These are phyloP conservation scores for Infundibulicybe gibba DNA, from an alignment of 768 basidiomycete genomes.

Conservation along the genomic window DNA sequence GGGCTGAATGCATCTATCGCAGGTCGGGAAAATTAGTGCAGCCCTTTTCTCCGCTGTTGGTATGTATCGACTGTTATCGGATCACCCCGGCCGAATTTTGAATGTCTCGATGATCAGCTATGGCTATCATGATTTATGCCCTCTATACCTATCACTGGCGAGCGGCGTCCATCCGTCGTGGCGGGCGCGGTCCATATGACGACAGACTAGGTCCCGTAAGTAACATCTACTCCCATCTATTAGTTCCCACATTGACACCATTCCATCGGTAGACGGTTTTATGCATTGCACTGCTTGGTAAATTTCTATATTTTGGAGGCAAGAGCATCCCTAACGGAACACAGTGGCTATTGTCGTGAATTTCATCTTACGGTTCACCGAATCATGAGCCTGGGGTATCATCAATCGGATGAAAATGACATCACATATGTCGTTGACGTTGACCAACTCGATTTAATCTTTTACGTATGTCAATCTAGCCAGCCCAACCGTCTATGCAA, in stretches of 20 bases:
- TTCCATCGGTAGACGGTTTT: conserved; percentile 60
- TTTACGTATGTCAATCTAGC: background rate
- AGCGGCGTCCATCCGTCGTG: conserved; percentile 85
- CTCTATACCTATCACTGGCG: conserved; percentile 96
- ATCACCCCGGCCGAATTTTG: conserved; percentile 4
- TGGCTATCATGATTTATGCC: conserved; percentile 97
- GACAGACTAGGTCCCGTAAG: conserved; percentile 93
- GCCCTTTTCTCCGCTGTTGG: conserved; percentile 97
- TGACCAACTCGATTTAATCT: too few relatives aligned
- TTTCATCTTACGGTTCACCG: conserved; percentile 77
- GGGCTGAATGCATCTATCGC: background rate
- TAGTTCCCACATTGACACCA: background rate
- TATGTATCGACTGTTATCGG: conserved; percentile 29
- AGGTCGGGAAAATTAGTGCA: conserved; percentile 95
- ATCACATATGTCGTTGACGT: too few relatives aligned
- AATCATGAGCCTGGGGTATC: background rate
- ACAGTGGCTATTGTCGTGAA: conserved; percentile 82
- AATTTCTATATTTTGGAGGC: conserved; percentile 12
- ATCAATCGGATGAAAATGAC: too few relatives aligned
- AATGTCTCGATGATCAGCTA: conserved; percentile 48
- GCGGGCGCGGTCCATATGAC: conserved; percentile 94
- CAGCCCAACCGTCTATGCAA: background rate
- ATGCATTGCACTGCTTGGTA: conserved; percentile 79
- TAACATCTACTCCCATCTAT: conserved; percentile 14
- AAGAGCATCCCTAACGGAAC: conserved; percentile 1